Conservation (phyloP, 176 grass and related monocot species). For the Avena eriantha region DNA sequence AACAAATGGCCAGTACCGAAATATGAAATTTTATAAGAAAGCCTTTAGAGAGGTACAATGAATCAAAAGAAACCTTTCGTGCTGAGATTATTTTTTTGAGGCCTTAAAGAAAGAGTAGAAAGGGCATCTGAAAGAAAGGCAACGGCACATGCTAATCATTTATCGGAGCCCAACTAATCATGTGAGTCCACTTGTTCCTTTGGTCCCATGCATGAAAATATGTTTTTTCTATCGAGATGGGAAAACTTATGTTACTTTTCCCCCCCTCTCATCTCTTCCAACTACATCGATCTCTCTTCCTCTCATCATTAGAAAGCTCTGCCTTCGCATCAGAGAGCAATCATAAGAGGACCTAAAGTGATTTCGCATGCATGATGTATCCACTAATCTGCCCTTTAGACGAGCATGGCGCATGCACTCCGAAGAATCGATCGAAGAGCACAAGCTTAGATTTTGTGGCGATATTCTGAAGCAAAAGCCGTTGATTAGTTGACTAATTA, state of each 20-base stretch:
- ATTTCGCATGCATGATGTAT: conserved; percentile 53
- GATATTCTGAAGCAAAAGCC: conserved; percentile 56
- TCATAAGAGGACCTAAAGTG: conserved; percentile 66
- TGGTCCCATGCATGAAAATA: conserved; percentile 41
- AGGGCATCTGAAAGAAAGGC: conserved; percentile 64
- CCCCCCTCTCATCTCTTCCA: conserved; percentile 34
- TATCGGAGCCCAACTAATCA: conserved; percentile 82
- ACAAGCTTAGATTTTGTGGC: conserved; percentile 63
- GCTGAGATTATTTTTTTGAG: conserved; percentile 37
- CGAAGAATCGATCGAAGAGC: conserved; percentile 51
- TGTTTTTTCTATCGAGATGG: not conserved
- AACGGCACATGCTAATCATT: conserved; percentile 93
- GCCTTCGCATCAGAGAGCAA: conserved; percentile 65
- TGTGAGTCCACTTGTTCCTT: conserved; percentile 80
- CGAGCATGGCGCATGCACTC: conserved; percentile 43
- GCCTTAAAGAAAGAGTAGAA: conserved; percentile 51
- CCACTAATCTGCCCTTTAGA: conserved; percentile 58
- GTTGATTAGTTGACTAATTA: conserved; percentile 19
- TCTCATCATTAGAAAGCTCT: conserved; percentile 61
- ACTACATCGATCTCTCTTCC: conserved; percentile 35
- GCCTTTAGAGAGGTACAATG: conserved; percentile 68
- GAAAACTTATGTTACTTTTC: not conserved
- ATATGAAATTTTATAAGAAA: conserved; percentile 31
- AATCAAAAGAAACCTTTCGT: conserved; percentile 65
- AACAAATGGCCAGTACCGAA: conserved; percentile 42